phyloP scores from a whole-genome alignment of 1,139 yeast genomes.

The Debaryomycetaceae sp. region DNA sequence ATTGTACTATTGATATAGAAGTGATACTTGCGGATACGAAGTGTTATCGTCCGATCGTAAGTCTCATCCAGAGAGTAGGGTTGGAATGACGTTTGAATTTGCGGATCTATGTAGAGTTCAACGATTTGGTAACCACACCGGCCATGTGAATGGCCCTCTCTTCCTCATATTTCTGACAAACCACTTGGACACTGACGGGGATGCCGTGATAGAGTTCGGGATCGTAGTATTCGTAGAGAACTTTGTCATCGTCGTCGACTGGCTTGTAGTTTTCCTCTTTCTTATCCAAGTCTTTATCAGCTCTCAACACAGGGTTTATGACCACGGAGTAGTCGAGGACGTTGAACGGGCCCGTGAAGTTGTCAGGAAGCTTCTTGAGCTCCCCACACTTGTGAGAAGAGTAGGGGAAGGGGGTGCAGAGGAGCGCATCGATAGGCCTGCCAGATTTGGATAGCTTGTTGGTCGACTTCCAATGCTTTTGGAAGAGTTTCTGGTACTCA shows the following conservation, averaged over 20 bases:
- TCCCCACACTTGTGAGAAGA: constrained; percentile 18
- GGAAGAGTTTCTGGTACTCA: constrained; percentile 17
- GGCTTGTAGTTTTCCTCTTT: constrained; percentile 17
- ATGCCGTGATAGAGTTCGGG: constrained; percentile 51
- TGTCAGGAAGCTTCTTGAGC: neutral
- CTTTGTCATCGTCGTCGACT: constrained; percentile 18
- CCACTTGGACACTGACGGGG: constrained; percentile 60
- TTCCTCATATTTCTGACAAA: constrained; percentile 17
- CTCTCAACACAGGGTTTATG: constrained; percentile 48
- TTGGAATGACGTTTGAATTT: too few relatives aligned
- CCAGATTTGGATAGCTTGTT: constrained; percentile 18
- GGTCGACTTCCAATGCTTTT: constrained; percentile 26
- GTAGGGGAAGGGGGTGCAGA: constrained; percentile 29
- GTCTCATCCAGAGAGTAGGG: too few relatives aligned
- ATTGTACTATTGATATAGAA: too few relatives aligned
- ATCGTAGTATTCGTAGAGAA: constrained; percentile 36
- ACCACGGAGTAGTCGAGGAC: constrained; percentile 52
- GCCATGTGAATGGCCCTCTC: constrained; percentile 1
- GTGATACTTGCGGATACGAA: too few relatives aligned
- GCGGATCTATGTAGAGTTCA: too few relatives aligned
- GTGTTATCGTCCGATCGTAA: too few relatives aligned
- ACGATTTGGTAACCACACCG: neutral
- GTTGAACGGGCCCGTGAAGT: constrained; percentile 35
- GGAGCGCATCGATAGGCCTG: constrained; percentile 28
- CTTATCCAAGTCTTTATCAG: constrained; percentile 35